Evolutionary conservation across 108 stramenopile species (phyloP).

Genomic region (Cyclotella choctawhatcheeana): DNA sequence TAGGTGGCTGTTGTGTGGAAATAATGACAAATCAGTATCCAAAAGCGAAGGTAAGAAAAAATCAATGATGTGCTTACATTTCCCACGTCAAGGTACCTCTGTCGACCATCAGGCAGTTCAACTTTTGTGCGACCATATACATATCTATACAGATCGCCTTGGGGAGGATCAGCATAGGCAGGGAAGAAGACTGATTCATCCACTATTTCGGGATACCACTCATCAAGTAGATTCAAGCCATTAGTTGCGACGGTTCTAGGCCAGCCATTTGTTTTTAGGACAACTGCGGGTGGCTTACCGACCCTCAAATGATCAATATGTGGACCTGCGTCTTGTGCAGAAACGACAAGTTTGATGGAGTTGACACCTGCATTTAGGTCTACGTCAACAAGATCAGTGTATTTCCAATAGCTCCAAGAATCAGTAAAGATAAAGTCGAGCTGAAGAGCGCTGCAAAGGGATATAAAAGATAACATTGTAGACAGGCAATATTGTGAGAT

Average conservation of each 20-base stretch:
- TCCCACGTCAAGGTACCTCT: constrained; percentile 33
- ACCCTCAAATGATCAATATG: constrained; percentile 53
- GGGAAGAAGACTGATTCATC: constrained; percentile 20
- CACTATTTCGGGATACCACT: constrained; percentile 22
- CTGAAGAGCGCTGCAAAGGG: neutral
- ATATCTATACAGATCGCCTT: constrained; percentile 40
- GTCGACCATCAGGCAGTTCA: constrained; percentile 5
- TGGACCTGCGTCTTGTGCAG: constrained; percentile 32
- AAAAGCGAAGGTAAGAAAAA: neutral
- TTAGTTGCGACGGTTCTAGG: constrained; percentile 34
- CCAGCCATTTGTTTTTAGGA: constrained; percentile 48
- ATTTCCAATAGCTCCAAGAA: constrained; percentile 39
- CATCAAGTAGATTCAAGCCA: constrained; percentile 27
- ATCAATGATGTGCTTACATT: constrained; percentile 26
- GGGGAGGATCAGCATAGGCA: constrained; percentile 14
- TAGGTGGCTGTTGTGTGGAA: constrained; percentile 16
- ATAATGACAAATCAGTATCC: neutral
- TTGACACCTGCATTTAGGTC: constrained; percentile 32
- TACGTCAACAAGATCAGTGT: constrained; percentile 33
- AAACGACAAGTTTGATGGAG: constrained; percentile 36
- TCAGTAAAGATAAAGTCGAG: constrained; percentile 35
- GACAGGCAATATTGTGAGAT: neutral
- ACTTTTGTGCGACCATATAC: constrained; percentile 29
- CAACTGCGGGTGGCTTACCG: constrained; percentile 45
- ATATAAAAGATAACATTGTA: neutral